Base-by-base conservation (phyloP, 306 rosid genomes). In the Quercus engelmannii region DNA sequence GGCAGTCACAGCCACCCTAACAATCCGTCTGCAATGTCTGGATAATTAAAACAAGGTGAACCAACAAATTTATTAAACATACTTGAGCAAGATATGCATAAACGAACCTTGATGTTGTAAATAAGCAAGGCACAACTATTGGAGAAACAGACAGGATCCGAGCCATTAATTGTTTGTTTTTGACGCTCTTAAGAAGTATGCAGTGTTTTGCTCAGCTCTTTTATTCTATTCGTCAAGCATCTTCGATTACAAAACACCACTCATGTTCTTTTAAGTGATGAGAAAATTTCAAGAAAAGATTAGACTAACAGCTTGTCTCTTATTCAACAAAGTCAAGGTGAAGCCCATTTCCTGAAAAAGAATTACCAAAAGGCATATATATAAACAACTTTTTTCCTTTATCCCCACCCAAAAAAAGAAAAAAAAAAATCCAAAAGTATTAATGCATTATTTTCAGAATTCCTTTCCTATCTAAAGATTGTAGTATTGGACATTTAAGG, bases 1-100 rank as follows among this genome's bases (percentile, higher is more conserved):
- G 41, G 83, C 71, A 57, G 87, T 83, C 46, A 89, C 88, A 51
- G 92, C 80, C 93, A 92, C 88, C 79, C 76, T 80, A 80, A 78
- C 79, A 70, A 82, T 72, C 73, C 58, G 75, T 78, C 94, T 90
- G 87, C 76, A 86, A 67, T 35, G 49, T 21, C 73, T 78, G 61
- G 33, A 72, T 28, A 80, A 69, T 51, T n/a, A 38, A 83, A 69
- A 71, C 69, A 46, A 2, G 56, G 13, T 68, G 72, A 35, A 30
- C 52, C 23, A 35, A n/a, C 0, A 11, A 4, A 35, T 35, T 64
- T 35, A 35, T 0, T 33, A 68, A 33, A 68, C n/a, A 6, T 7
- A 64, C 4, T n/a, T 31, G 1, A 31, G 21, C 1, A 33, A 35
- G 3, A 67, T 33, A 67, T 33, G 14, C 20, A 18, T 18, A 65